phyloP scores from a whole-genome alignment of 495 filamentous ascomycete genomes.

The Neurospora cerealis region DNA sequence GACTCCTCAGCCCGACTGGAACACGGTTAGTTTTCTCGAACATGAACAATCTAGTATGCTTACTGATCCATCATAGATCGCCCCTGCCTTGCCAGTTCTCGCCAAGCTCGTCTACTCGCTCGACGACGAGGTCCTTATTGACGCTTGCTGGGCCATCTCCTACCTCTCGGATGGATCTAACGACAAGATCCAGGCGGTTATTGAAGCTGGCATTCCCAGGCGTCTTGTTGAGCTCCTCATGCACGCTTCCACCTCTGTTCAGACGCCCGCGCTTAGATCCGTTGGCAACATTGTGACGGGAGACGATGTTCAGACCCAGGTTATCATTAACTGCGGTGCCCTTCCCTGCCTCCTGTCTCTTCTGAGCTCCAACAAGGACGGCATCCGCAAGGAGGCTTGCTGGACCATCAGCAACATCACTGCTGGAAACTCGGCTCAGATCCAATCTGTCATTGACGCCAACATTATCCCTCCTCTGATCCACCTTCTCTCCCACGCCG shows the following conservation, averaged over 20 bases:
- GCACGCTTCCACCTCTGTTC: constrained; percentile 98
- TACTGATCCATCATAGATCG: constrained; percentile 52
- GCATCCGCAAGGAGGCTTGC: constrained; percentile 98
- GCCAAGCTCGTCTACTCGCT: constrained; percentile 96
- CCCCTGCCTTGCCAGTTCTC: constrained; percentile 91
- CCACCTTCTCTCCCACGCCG: constrained; percentile 88
- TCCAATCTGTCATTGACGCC: constrained; percentile 93
- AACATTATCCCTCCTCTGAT: constrained; percentile 95
- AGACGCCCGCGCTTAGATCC: constrained; percentile 93
- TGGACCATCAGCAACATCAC: constrained; percentile 99
- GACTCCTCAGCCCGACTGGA: constrained; percentile 97
- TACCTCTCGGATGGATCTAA: constrained; percentile 99
- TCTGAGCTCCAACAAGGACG: constrained; percentile 92
- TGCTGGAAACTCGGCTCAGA: constrained; percentile 94
- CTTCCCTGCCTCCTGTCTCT: constrained; percentile 86
- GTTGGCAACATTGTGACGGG: constrained; percentile 99
- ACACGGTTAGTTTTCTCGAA: constrained; percentile 54
- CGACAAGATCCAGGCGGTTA: constrained; percentile 99
- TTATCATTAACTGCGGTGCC: constrained; percentile 97
- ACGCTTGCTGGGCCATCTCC: constrained; percentile 99
- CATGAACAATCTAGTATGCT: constrained; percentile 2
- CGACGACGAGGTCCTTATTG: constrained; percentile 96
- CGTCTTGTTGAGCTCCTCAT: constrained; percentile 95
- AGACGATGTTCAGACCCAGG: constrained; percentile 97
- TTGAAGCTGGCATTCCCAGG: constrained; percentile 95